phyloP scores from a whole-genome alignment of 139 green algal species.

The Chloropicon primus region DNA sequence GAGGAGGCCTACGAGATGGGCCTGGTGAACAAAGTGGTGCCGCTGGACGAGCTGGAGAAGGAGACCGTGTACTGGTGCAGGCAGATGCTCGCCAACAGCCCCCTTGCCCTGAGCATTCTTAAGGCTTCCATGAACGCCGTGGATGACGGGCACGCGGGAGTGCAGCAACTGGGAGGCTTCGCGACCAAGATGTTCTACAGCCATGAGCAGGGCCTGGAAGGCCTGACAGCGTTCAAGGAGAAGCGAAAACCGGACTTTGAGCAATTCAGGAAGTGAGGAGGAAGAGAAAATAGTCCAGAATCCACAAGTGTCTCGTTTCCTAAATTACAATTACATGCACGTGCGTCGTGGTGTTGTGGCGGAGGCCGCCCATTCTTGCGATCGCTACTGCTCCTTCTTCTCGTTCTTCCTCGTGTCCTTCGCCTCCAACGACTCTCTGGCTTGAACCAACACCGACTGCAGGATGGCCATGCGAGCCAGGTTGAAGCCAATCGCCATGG shows the following conservation, averaged over 20 bases:
- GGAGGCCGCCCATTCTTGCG: no score
- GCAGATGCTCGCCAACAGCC: conserved; percentile 88
- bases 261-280: conserved; percentile 44
- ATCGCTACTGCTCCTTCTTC: not conserved
- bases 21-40: conserved; percentile 92
- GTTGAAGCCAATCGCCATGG: not conserved
- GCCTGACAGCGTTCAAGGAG: conserved; percentile 67
- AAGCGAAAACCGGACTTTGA: conserved; percentile 78
- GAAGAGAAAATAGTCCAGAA: no score
- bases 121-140: conserved; percentile 89
- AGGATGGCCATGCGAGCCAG: not conserved
- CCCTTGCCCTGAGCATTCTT: conserved; percentile 78
- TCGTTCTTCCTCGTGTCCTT: no score
- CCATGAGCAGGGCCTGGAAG: conserved; percentile 83
- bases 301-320: no score
- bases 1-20: conserved; percentile 82
- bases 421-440: not conserved
- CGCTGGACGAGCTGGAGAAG: conserved; percentile 64
- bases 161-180: conserved; percentile 72
- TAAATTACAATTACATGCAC: no score
- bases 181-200: conserved; percentile 96
- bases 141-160: conserved; percentile 86
- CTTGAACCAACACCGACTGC: not conserved
- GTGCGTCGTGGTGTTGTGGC: no score
- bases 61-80: conserved; percentile 72